Evolutionary conservation across 306 rosid genomes (phyloP), one percentile per base, ranked within the genome.

Genomic region (Dalbergia cochinchinensis): DNA sequence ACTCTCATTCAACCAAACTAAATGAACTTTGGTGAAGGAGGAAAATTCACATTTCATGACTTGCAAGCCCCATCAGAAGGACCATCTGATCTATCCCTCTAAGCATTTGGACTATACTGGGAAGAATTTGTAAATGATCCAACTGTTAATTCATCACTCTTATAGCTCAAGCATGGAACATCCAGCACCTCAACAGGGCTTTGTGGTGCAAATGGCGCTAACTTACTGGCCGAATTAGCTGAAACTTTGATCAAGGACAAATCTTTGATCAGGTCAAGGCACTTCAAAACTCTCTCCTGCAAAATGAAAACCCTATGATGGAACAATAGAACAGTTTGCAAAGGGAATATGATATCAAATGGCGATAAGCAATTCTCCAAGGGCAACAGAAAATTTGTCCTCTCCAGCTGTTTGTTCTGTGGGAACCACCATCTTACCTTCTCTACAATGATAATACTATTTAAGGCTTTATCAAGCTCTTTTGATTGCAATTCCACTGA

Each of bases 251-350:
- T 66, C 87, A 86, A 73, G 22, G 82, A 70, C 42, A 89, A 78
- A 58, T 84, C 88, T 69, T 76, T 85, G 1, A 92, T 83, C 92
- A 89, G 59, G 63, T 85, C 89, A 78, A 92, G 42, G 81, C 97
- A 92, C 84, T 92, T 91, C 88, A 91, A 57, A 72, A 88, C 88
- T 81, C 88, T 92, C 26, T 60, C 93, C 97, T 94, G 94, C 87
- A 85, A 82, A 86, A 70, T 61, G 50, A 71, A 83, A 66, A 80
- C 11, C 67, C 37, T 60, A 16, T 37, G 70, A 81, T 51, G 7
- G 13, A 77, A 34, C 19, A 37, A 16, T 9, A 22, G 44, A 65
- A 11, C 62, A 71, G 26, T 34, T 57, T 11, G 60, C 34, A 73
- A 71, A n/a, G 51, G 64, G 31, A 64, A 41, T 8, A 64, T 53